Conservation (phyloP, 768 basidiomycete species). For the Exsudoporus frostii region DNA sequence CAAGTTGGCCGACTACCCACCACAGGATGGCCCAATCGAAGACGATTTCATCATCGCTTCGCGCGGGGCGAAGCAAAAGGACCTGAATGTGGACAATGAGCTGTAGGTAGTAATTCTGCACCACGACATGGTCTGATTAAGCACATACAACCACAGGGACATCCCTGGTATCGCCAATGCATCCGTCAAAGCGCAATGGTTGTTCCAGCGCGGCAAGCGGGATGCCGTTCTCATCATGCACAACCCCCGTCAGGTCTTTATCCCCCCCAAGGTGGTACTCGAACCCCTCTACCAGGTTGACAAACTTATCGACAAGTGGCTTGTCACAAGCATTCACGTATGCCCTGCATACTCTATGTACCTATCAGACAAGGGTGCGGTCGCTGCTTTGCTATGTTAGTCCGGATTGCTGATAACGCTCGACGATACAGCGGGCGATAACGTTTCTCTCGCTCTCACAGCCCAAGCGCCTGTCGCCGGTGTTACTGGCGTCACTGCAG, state of each 20-base stretch:
- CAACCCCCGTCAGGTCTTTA: constrained; percentile 20
- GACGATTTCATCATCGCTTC: constrained; percentile 24
- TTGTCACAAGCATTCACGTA: constrained; percentile 31
- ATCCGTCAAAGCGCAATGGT: constrained; percentile 32
- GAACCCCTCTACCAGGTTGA: constrained; percentile 25
- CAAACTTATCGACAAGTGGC: constrained; percentile 25
- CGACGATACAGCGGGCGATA: constrained; percentile 16
- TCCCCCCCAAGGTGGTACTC: constrained; percentile 22
- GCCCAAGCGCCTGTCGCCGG: constrained; percentile 6
- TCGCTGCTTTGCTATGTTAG: neutral
- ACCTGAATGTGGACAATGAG: constrained; percentile 6
- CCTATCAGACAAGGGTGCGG: constrained; percentile 25
- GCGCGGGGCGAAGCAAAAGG: constrained; percentile 9
- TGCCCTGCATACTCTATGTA: constrained; percentile 36
- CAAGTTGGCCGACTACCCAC: constrained; percentile 15
- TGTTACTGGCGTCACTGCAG: neutral
- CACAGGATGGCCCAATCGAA: constrained; percentile 18
- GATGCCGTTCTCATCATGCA: constrained; percentile 34
- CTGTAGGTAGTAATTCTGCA: constrained; percentile 12
- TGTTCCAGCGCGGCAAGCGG: constrained; percentile 25
- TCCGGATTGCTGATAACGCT: neutral
- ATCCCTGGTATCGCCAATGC: constrained; percentile 21
- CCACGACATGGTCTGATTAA: neutral
- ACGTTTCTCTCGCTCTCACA: constrained; percentile 20
- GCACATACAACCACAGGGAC: constrained; percentile 1